A percentile compares a stretch with the other conserved stretches of the same genome.
Evolutionary conservation across 1,284 basidiomycete genomes (phyloP).

Genomic region (Exobasidium cylindrosporum): DNA sequence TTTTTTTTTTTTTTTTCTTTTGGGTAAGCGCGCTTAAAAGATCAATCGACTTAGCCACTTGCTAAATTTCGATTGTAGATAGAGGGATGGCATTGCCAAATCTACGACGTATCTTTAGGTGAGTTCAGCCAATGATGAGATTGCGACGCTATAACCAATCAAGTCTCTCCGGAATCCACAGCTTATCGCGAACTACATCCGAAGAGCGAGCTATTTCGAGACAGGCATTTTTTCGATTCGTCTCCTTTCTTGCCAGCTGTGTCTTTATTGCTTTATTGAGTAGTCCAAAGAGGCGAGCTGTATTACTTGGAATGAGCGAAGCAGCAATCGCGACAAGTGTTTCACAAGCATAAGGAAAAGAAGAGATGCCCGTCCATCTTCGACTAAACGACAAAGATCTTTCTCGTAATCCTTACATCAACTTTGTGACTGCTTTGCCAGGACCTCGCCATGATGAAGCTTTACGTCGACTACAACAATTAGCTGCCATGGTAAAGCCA

Average conservation of each 20-base stretch:
- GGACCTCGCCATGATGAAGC: constrained; percentile 27
- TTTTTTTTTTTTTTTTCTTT: no score
- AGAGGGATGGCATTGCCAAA: constrained; percentile 43
- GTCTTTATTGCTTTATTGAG: constrained; percentile 43
- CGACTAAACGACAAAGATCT: constrained; percentile 41
- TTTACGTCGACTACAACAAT: constrained; percentile 25
- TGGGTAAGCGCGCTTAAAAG: no score
- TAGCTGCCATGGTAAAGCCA: constrained; percentile 41
- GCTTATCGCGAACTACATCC: constrained; percentile 37
- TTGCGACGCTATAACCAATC: neutral
- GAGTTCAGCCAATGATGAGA: neutral
- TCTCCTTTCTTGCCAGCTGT: constrained; percentile 43
- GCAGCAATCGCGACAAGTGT: constrained; percentile 1
- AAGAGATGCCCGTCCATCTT: constrained; percentile 22
- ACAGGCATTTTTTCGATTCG: constrained; percentile 48
- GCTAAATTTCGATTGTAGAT: no score
- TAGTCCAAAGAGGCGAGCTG: constrained; percentile 33
- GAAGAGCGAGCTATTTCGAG: constrained; percentile 45
- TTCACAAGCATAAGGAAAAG: neutral
- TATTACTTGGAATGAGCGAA: constrained; percentile 5
- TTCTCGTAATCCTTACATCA: constrained; percentile 38
- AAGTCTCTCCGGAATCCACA: constrained; percentile 5
- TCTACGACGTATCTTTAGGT: constrained; percentile 40
- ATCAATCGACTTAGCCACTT: no score
- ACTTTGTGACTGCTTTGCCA: constrained; percentile 37